These are phyloP conservation scores for Piromyces sp. DNA, from an alignment of 192 early-diverging fungal species.

Conservation along the genomic window DNA sequence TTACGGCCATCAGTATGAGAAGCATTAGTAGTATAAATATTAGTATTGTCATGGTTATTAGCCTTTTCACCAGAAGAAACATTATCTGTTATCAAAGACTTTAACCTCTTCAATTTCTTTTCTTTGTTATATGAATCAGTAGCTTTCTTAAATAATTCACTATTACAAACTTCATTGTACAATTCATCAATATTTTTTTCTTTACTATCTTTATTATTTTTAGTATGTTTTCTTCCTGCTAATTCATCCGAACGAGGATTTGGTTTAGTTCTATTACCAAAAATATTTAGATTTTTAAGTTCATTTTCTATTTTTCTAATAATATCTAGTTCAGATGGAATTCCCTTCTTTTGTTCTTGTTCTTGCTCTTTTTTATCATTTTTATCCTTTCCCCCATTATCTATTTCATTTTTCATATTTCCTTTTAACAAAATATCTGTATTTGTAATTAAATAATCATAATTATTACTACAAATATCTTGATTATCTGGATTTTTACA, in stretches of 20 bases:
- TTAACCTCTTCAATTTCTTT: not conserved
- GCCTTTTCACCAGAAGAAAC: not conserved
- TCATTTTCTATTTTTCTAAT: too few relatives aligned
- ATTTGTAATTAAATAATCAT: not conserved
- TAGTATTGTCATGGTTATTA: too few relatives aligned
- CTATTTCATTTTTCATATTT: not conserved
- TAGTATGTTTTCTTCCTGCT: not conserved
- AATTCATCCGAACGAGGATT: too few relatives aligned
- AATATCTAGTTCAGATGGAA: too few relatives aligned
- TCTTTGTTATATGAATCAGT: not conserved
- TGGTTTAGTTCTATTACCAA: too few relatives aligned
- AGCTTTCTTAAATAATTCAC: not conserved
- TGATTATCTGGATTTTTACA: not conserved
- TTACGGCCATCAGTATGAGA: too few relatives aligned
- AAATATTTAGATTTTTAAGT: too few relatives aligned
- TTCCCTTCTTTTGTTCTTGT: too few relatives aligned
- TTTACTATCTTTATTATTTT: not conserved
- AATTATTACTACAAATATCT: not conserved
- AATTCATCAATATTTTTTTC: not conserved
- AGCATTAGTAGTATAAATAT: too few relatives aligned
- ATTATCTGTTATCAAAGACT: too few relatives aligned
- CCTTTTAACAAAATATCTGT: not conserved
- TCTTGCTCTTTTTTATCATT: too few relatives aligned
- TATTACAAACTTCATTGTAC: not conserved
- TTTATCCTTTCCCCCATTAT: too few relatives aligned